Evolutionary conservation across 768 basidiomycete species (phyloP), one percentile per base, ranked within the genome.

Genomic region (Mycena pura): DNA sequence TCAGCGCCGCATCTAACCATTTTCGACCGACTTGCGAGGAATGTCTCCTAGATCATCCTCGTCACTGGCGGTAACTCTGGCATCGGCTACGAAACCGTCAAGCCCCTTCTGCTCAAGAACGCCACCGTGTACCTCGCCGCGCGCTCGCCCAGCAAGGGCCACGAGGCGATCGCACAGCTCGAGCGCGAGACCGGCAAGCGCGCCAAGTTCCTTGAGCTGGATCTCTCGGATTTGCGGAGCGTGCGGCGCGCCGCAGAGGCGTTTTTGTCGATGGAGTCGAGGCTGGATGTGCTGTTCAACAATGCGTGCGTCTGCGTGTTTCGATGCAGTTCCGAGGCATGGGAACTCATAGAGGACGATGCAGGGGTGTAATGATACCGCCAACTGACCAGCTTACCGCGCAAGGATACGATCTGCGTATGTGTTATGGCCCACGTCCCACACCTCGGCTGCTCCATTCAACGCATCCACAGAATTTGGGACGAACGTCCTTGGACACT

Each of bases 181-280:
- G 70, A 74, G 57, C 41, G 54, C 0, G 60, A 50, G n/a, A 61
- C 52, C 5, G 28, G 29, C 21, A 53, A 54, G 25, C 36, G 31
- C 7, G 59, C 59, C 1, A n/a, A 31, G 70, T 64, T 78, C 57
- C 68, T 85, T 1, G 67, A 78, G 56, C 78, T 84, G 6, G 82
- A 85, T 46, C 73, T 85, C 5, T 67, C 70, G 5, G 74, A 74
- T 65, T 66, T 85, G 6, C 56, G 62, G 9, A 68, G 72, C 4
- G 72, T 85, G 22, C 76, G 75, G 44, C 61, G 48, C 13, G 73
- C 80, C 0, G 84, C 79, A 1, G 67, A 77, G 28, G 76, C 78
- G 32, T 81, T 79, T 63, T 21, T 70, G 45, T 47, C 45, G 2
- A 45, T 53, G 34, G 68, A 69, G 25, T 48, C 21, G 17, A 48